Percentiles rank a stretch among this genome's conserved stretches.
These are phyloP conservation scores for Rhizoclosmatium globosum DNA, from an alignment of 192 early-diverging fungal species.

Conservation along the genomic window DNA sequence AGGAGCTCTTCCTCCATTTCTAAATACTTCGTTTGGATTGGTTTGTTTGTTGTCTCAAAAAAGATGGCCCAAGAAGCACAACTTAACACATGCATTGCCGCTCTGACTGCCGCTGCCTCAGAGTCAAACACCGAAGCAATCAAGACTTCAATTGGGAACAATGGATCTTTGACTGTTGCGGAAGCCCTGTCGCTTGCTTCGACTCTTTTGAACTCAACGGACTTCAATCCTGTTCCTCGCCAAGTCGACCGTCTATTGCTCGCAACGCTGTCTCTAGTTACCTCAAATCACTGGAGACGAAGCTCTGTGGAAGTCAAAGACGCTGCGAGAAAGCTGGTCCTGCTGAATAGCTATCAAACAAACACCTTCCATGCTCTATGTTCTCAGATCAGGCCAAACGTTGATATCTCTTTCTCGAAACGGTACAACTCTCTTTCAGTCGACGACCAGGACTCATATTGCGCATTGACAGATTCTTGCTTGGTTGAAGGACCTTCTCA, in stretches of 20 bases:
- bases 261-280: not conserved
- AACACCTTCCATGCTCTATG: conserved; percentile 13
- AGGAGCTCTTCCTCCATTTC: not conserved
- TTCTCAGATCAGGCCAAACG: not conserved
- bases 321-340: not conserved
- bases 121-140: not conserved
- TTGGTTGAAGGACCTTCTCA: not conserved
- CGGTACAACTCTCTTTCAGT: not conserved
- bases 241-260: not conserved
- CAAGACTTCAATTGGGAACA: not conserved
- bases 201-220: not conserved
- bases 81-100: not conserved
- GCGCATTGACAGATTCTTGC: not conserved
- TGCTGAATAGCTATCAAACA: not conserved
- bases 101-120: not conserved
- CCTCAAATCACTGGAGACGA: not conserved
- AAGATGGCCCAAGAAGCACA: not conserved
- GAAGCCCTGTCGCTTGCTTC: not conserved
- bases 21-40: not conserved
- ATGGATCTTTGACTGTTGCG: not conserved
- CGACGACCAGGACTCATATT: not conserved
- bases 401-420: not conserved
- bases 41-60: not conserved
- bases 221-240: not conserved
- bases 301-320: not conserved